phyloP scores from a whole-genome alignment of 208 protist species.

The Naegleria fowleri region DNA sequence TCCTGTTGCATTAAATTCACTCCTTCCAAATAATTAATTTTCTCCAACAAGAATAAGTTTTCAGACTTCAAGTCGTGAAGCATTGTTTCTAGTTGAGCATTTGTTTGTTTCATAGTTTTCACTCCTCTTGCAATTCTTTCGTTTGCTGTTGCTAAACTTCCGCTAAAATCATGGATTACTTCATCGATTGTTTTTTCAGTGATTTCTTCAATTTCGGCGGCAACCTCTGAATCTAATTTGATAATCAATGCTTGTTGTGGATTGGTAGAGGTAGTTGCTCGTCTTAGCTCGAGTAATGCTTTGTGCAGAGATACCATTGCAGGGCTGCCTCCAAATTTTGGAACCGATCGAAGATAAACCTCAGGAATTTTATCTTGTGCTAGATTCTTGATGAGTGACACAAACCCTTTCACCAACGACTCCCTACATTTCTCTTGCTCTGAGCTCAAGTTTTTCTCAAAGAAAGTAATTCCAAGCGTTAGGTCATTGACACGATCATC shows the following conservation, averaged over 20 bases:
- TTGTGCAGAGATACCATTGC: neutral
- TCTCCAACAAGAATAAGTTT: conserved; percentile 8
- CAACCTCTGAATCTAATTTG: neutral
- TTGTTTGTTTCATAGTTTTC: neutral
- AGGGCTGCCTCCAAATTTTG: neutral
- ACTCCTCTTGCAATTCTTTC: neutral
- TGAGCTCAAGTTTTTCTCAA: neutral
- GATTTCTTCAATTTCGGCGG: neutral
- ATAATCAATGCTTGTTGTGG: neutral
- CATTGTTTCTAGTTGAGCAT: neutral
- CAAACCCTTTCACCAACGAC: neutral
- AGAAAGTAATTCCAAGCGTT: neutral
- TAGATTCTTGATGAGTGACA: neutral
- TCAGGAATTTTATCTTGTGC: conserved; percentile 6
- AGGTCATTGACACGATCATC: neutral
- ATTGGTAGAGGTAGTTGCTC: neutral
- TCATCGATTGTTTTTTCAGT: neutral
- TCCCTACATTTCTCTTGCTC: neutral
- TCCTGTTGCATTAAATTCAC: neutral
- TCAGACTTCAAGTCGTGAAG: neutral
- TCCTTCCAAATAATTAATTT: neutral
- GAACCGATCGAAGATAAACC: neutral
- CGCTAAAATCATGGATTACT: neutral
- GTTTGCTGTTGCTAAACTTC: neutral
- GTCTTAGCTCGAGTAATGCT: neutral